Base-by-base conservation (phyloP, 2,329 filamentous ascomycete genomes). In the Penicillium brasilianum region DNA sequence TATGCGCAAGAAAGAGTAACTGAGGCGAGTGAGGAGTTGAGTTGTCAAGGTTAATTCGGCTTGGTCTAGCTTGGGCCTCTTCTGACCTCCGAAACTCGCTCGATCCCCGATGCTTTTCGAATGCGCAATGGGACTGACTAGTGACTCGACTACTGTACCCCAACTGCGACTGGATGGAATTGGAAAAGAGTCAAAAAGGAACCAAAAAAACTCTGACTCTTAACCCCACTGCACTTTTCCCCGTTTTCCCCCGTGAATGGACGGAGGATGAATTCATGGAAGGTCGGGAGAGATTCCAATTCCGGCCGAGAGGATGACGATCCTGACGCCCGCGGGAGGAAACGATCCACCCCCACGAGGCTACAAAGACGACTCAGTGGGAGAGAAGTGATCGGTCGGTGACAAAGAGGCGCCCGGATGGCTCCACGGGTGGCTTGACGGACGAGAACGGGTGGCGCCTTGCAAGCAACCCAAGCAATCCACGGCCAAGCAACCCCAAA, bases 401-500 rank as follows among this genome's bases (percentile, higher is more conserved):
- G 52, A 54, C 37, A 54, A 54, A 43, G 52, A 43, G 52, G 52
- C 52, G 52, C 34, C 52, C 52, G 37, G 52, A 28, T 14, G 51
- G 52, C 22, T 36, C 52, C 52, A 53, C 52, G 52, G 52, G 52
- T 54, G 52, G 52, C 52, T 54, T 54, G 52, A 54, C 22, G 52
- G 52, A 43, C 52, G 37, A 54, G 52, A 54, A 54, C 52, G 52
- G 52, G 52, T 54, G 52, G 52, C 52, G 52, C 52, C 52, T 41
- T 20, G 22, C 28, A 54, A 54, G 52, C 52, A 43, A 41, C 25
- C 52, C 52, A 43, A 43, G 39, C 39, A 43, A 43, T 43, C n/a
- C 28, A 32, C 25, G 25, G 25, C 25, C 25, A 34, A 34, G 52
- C 22, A 53, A 53, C 37, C 50, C 34, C 20, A 37, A 36, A 52